phyloP scores from a whole-genome alignment of 1,284 basidiomycete species.

The Ustilago xerochloae region DNA sequence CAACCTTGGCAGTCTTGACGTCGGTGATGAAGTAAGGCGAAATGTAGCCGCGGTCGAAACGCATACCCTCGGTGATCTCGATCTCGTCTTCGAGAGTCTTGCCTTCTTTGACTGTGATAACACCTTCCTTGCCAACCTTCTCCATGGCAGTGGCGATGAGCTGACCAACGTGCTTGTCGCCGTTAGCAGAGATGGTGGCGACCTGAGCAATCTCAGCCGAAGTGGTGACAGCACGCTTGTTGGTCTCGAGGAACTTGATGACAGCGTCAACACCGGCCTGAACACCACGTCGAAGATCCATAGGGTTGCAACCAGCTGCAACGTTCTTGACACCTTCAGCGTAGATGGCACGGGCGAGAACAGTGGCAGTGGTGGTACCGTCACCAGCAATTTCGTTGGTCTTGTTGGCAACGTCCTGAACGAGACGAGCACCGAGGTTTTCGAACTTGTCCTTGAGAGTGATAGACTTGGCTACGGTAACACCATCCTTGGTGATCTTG shows the following conservation, averaged over 20 bases:
- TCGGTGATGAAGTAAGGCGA: slow-evolving; percentile 99
- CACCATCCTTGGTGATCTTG: slow-evolving; percentile 99
- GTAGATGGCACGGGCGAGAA: slow-evolving; percentile 96
- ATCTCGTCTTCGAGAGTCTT: slow-evolving; percentile 97
- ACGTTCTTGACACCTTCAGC: slow-evolving; percentile 99
- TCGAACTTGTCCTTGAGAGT: slow-evolving; percentile 97
- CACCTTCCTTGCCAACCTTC: slow-evolving; percentile 99
- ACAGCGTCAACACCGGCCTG: slow-evolving; percentile 97
- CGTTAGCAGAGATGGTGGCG: slow-evolving; percentile 98
- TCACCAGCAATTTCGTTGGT: slow-evolving; percentile 98
- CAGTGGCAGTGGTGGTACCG: slow-evolving; percentile 97
- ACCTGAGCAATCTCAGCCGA: slow-evolving; percentile 97
- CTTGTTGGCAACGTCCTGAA: slow-evolving; percentile 95
- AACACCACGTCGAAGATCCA: slow-evolving; percentile 96
- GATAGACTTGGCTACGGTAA: slow-evolving; percentile 96
- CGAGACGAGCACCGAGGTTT: slow-evolving; percentile 96
- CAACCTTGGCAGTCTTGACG: slow-evolving; percentile 94
- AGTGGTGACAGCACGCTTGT: slow-evolving; percentile 95
- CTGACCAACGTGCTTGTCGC: slow-evolving; percentile 90
- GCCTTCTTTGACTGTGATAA: slow-evolving; percentile 99
- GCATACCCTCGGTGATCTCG: slow-evolving; percentile 99
- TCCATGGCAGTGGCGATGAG: slow-evolving; percentile 99
- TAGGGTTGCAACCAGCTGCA: slow-evolving; percentile 97
- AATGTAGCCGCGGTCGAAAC: slow-evolving; percentile 98
- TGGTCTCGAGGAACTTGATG: slow-evolving; percentile 86